These are phyloP conservation scores for Emmonsiellopsis sp. DNA, from an alignment of 2,329 filamentous ascomycete genomes.

Conservation along the genomic window DNA sequence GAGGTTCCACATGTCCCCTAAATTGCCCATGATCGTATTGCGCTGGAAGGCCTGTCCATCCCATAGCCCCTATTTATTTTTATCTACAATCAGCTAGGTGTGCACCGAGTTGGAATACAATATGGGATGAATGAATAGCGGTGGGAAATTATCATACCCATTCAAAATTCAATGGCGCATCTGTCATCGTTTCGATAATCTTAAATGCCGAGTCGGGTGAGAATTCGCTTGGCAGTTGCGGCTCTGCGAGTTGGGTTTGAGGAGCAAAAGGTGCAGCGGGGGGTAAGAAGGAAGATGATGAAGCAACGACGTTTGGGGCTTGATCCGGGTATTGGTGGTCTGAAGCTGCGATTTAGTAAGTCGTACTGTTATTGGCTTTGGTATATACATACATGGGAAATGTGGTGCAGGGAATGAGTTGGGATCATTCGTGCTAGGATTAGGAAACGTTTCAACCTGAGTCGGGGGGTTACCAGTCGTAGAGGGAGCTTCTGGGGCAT, in stretches of 20 bases:
- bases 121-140: background rate
- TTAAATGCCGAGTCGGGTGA: slow-evolving; percentile 1
- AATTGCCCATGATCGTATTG: too few species aligned
- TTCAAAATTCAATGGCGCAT: background rate
- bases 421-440: background rate
- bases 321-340: background rate
- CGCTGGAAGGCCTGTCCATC: too few species aligned
- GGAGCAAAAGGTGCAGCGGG: background rate
- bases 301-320: background rate
- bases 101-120: too few species aligned
- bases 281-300: background rate
- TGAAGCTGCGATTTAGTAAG: background rate
- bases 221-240: background rate
- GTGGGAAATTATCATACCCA: slow-evolving; percentile 1
- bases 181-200: slow-evolving; percentile 3
- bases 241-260: background rate
- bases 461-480: background rate
- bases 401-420: background rate
- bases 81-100: too few species aligned
- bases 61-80: too few species aligned
- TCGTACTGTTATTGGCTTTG: background rate
- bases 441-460: background rate
- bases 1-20: too few species aligned
- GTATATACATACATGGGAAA: background rate
- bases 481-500: background rate